These are phyloP conservation scores for Gonapodya prolifera DNA, from an alignment of 192 early-diverging fungal genomes.

Conservation along the genomic window DNA sequence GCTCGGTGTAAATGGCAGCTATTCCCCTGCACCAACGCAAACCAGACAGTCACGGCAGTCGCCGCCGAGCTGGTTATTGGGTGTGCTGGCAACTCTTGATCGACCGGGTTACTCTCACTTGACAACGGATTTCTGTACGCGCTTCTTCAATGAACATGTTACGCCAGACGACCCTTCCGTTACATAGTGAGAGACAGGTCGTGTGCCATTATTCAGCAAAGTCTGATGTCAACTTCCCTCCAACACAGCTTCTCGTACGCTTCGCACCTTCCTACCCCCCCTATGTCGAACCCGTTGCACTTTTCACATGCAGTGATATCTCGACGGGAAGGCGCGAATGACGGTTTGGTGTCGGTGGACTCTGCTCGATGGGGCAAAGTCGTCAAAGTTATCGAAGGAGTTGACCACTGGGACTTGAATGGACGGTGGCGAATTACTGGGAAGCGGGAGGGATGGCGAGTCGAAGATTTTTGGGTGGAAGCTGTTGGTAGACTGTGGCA, in stretches of 20 bases:
- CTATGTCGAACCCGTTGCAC: conserved; percentile 55
- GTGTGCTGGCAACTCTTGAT: conserved; percentile 44
- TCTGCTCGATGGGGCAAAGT: conserved; percentile 85
- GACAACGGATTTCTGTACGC: conserved; percentile 71
- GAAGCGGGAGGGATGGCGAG: neutral
- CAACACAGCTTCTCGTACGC: conserved; percentile 54
- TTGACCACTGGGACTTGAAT: conserved; percentile 72
- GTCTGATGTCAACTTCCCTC: too few species aligned
- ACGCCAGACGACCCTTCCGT: conserved; percentile 67
- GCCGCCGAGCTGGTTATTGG: conserved; percentile 11
- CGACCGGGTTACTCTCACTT: conserved; percentile 85
- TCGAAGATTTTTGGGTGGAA: neutral
- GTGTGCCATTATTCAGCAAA: too few species aligned
- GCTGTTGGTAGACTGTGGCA: neutral
- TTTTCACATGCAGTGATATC: conserved; percentile 69
- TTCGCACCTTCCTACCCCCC: conserved; percentile 49
- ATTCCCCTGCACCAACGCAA: conserved; percentile 4
- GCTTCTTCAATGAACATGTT: conserved; percentile 66
- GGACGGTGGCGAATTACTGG: neutral
- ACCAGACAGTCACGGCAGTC: neutral
- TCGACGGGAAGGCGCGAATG: conserved; percentile 73
- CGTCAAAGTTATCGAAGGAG: conserved; percentile 49
- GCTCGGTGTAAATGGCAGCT: conserved; percentile 6
- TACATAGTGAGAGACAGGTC: conserved; percentile 46
- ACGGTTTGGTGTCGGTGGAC: conserved; percentile 74